Evolutionary conservation across 2,329 filamentous ascomycete species (phyloP).

Genomic region (Epichloe sibirici): DNA sequence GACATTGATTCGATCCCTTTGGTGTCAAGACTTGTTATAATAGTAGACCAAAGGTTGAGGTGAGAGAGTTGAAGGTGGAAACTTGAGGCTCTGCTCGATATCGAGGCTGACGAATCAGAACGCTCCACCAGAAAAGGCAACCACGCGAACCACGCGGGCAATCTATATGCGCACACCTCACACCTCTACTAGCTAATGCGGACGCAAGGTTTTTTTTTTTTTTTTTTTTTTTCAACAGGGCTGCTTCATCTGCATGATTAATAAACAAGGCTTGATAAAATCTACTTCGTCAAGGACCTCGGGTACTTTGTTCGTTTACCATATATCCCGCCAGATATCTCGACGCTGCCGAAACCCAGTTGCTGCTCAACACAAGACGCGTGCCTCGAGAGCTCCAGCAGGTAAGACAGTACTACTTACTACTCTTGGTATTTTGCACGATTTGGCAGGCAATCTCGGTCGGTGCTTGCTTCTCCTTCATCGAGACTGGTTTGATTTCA

Average conservation of each 20-base stretch:
- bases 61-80: no score
- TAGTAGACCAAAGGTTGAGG: no score
- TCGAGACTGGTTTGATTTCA: not conserved
- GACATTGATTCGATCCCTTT: no score
- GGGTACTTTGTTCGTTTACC: not conserved
- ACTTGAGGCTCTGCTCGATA: not conserved
- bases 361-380: not conserved
- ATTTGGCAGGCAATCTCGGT: not conserved
- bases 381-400: not conserved
- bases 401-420: not conserved
- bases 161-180: not conserved
- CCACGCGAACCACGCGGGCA: slow-evolving; percentile 1
- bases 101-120: no score
- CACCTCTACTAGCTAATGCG: no score
- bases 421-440: no score
- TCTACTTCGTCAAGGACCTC: no score
- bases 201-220: no score
- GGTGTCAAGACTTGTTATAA: no score
- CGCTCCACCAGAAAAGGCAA: not conserved
- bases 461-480: not conserved
- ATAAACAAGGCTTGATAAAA: no score
- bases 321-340: not conserved
- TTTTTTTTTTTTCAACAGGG: no score
- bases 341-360: not conserved
- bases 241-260: no score